Evolutionary conservation across 2,329 filamentous ascomycete genomes (phyloP), one percentile per base, ranked within the genome.

Genomic region (Alternaria sp.): DNA sequence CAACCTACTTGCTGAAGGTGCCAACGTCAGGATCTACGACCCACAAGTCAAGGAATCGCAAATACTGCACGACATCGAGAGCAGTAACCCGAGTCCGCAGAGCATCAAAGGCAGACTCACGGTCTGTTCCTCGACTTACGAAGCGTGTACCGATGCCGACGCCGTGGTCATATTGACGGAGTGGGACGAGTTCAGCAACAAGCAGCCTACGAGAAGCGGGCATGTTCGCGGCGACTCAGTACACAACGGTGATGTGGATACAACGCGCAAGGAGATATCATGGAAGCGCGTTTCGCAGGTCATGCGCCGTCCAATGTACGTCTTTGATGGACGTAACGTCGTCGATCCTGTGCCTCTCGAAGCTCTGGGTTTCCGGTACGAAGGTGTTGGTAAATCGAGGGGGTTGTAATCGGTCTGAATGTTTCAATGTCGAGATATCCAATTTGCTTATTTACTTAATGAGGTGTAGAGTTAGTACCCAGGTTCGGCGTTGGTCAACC

Each of bases 321-420:
- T 57, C 19, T 57, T 57, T 43, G 55, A 57, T 23, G 55, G 55
- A 30, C 44, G 55, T n/a, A 57, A 57, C 28, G 30, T 57, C 15
- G 45, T 57, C 19, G 55, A 50, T 23, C 26, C 55, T 36, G 45
- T 30, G 44, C 55, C 55, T 49, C 45, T 57, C 19, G 55, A 57
- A 28, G 55, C 55, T 15, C 30, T 57, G 12, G 55, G 55, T 8
- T 57, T 50, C 55, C 55, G 55, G 11, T 46, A 49, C 45, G 55
- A 57, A 46, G 30, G 45, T 21, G 21, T 57, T 21, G 55, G 55
- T 23, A 50, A 19, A 32, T 57, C 54, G 19, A 57, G 44, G 21
- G 54, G 46, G 13, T 32, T 32, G 28, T 32, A 32, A n/a, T 32
- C 2, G 13, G 5, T 45, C 43, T 51, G 10, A 13, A 21, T 51